Conservation (phyloP, 2,329 filamentous ascomycete species). For the Phoma herbarum region DNA sequence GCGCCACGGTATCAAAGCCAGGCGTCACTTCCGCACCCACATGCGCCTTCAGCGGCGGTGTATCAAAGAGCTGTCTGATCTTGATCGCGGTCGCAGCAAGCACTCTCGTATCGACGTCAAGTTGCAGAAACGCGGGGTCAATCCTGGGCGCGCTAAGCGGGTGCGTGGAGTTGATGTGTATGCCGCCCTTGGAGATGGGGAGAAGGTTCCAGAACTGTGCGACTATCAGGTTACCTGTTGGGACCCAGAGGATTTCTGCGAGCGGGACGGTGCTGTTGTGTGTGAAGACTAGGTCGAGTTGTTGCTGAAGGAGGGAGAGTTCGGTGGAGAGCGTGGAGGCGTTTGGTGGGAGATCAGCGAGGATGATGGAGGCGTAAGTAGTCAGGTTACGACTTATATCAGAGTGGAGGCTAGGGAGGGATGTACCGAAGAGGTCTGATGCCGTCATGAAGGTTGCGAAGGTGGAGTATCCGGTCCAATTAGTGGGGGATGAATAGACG, state of each 20-base stretch:
- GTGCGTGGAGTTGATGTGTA: conserved; percentile 45
- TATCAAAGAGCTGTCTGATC: conserved; percentile 42
- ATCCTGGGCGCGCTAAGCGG: conserved; percentile 50
- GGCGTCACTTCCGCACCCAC: conserved; percentile 34
- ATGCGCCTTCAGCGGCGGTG: conserved; percentile 35
- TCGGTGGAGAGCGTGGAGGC: too few relatives aligned
- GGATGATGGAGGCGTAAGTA: conserved; percentile 39
- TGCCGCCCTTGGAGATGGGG: conserved; percentile 47
- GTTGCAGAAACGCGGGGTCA: conserved; percentile 55
- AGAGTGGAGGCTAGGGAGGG: conserved; percentile 33
- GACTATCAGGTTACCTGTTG: conserved; percentile 41
- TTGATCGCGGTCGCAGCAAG: conserved; percentile 48
- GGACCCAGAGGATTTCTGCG: conserved; percentile 58
- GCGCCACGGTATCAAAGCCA: conserved; percentile 32
- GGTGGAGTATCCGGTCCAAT: conserved; percentile 51
- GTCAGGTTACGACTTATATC: conserved; percentile 38
- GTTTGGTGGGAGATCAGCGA: conserved; percentile 29
- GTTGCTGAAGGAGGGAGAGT: conserved; percentile 52
- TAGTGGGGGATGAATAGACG: conserved; percentile 36
- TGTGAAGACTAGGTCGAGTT: conserved; percentile 60
- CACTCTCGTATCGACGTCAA: conserved; percentile 50
- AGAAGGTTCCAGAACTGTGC: conserved; percentile 53
- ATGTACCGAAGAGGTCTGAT: conserved; percentile 46
- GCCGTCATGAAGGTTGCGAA: conserved; percentile 50
- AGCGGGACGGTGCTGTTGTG: conserved; percentile 53